Evolutionary conservation across 2,329 filamentous ascomycete genomes (phyloP).

Genomic region (Claviceps lovelessii): DNA sequence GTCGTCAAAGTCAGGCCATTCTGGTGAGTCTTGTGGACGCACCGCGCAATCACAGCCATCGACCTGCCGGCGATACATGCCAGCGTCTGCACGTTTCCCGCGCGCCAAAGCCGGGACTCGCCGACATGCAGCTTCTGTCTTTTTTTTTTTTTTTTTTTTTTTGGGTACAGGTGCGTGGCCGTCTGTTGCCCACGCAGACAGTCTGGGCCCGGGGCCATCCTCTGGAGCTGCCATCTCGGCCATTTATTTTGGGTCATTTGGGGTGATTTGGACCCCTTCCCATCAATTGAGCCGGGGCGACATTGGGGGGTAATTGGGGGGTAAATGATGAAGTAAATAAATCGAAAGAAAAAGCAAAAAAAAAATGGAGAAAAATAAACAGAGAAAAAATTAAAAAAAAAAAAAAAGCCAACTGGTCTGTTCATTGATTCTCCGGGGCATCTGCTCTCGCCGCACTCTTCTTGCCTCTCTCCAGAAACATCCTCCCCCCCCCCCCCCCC

Average conservation of each 20-base stretch:
- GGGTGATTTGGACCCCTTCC: neutral
- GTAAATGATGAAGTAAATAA: too few species aligned
- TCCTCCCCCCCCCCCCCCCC: neutral
- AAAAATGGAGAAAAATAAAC: neutral
- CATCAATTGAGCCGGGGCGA: neutral
- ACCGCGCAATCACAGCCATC: neutral
- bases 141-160: neutral
- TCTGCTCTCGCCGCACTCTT: neutral
- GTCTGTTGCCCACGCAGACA: too few species aligned
- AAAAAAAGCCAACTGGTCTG: too few species aligned
- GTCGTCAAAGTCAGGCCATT: slow-evolving; percentile 10
- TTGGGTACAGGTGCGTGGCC: too few species aligned
- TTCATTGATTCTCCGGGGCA: neutral
- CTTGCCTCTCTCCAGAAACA: neutral
- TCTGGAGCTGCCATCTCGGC: neutral
- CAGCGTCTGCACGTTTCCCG: neutral
- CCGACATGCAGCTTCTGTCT: neutral
- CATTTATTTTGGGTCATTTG: neutral
- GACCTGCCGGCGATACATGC: neutral
- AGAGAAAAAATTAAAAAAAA: too few species aligned
- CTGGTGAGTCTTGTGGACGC: neutral
- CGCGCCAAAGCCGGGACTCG: slow-evolving; percentile 3
- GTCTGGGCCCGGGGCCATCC: neutral
- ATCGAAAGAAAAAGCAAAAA: too few species aligned
- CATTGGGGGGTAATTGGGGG: too few species aligned